These are phyloP conservation scores for Colletotrichum brevisporum DNA, from an alignment of 2,329 filamentous ascomycete genomes.

Conservation along the genomic window DNA sequence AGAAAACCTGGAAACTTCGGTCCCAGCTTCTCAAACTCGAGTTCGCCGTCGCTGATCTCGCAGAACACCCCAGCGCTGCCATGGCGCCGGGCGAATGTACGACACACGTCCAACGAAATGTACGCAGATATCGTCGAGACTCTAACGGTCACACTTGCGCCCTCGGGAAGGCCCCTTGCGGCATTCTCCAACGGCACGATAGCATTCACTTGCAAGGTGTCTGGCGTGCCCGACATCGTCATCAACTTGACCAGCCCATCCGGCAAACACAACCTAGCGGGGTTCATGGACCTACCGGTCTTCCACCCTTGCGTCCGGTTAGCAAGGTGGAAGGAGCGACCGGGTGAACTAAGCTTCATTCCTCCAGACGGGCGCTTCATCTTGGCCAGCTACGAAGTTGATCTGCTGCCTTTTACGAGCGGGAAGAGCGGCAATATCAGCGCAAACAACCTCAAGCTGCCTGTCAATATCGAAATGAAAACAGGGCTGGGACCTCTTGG, in stretches of 20 bases:
- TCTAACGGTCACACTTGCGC: conserved; percentile 87
- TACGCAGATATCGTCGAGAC: conserved; percentile 97
- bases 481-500: conserved; percentile 82
- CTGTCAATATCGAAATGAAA: conserved; percentile 84
- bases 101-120: conserved; percentile 96
- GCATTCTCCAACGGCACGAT: conserved; percentile 94
- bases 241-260: conserved; percentile 85
- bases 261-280: conserved; percentile 81
- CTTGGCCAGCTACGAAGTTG: conserved; percentile 93
- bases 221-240: conserved; percentile 91
- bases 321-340: conserved; percentile 88
- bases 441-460: conserved; percentile 80
- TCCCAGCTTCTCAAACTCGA: conserved; percentile 55
- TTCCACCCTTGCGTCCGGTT: conserved; percentile 97
- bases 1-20: conserved; percentile 58
- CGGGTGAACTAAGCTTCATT: conserved; percentile 94
- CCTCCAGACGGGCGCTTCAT: conserved; percentile 96
- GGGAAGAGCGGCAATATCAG: conserved; percentile 68
- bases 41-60: conserved; percentile 56
- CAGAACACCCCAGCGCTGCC: conserved; percentile 74
- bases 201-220: conserved; percentile 95
- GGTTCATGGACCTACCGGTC: conserved; percentile 87
- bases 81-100: conserved; percentile 92
- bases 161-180: conserved; percentile 87
- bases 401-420: conserved; percentile 81